Evolutionary conservation across 805 yeast species (phyloP), one percentile per base, ranked within the genome.

Genomic region (Yueomyces sp.): DNA sequence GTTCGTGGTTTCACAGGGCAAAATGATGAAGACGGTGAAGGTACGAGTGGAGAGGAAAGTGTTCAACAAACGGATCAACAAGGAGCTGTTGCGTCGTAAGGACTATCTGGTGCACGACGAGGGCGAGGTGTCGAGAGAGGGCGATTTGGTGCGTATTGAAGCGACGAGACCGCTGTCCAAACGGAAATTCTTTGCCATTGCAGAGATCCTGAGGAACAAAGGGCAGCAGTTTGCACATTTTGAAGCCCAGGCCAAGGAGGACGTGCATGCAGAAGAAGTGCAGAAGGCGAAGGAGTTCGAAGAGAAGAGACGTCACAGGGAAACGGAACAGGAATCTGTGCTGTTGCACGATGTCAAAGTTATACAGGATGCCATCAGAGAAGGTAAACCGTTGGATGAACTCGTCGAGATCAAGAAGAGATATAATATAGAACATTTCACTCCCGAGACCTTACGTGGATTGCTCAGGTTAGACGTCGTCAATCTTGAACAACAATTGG

Each of bases 21-120:
- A 86, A 63, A 92, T 88, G 96, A 74, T 75, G 65, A 92, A 90
- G 68, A 90, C 97, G 45, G 87, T 90, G 49, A 88, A 87, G 67
- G 96, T 90, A 47, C 76, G 95, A 47, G 88, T 90, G 32, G 81
- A 83, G 59, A 79, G 79, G 40, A 79, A 79, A 56, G 74, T 76
- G 38, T 85, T 79, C 68, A 82, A 86, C 63, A 74, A 74, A 46
- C 66, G 70, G 47, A 74, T 85, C 49, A 82, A 83, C 60, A 84
- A 83, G 65, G 85, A 85, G 51, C 71, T 85, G 52, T 67, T 83
- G 55, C 78, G 74, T 55, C 76, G 87, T 67, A 84, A 82, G 55
- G 94, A 85, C 56, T 87, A 76, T 62, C 66, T 90, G 47, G 96
- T 87, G 19, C 98, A 90, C 62, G 98, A 90, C 62, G 96, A 90